A percentile compares a stretch with the other conserved stretches of the same genome.
phyloP scores from a whole-genome alignment of 441 rosid species.

The Populus hybrid region DNA sequence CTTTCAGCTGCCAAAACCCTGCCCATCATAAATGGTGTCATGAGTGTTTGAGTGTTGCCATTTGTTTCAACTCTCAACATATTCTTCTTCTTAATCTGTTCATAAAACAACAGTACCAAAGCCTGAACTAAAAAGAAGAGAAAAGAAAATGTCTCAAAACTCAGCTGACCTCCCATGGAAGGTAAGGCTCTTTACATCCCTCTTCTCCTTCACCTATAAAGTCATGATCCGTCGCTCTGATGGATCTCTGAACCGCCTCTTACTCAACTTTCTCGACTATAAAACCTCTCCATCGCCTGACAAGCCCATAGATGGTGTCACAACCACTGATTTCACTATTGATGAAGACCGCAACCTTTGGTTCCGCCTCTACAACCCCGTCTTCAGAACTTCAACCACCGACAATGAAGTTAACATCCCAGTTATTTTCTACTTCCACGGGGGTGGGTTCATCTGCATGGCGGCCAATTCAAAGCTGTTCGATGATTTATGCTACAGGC shows the following conservation, averaged over 20 bases:
- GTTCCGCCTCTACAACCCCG: conserved; percentile 63
- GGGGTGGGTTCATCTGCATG: conserved; percentile 66
- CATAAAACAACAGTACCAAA: too few species aligned
- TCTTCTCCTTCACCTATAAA: neutral
- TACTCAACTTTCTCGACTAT: conserved; percentile 40
- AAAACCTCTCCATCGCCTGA: conserved; percentile 35
- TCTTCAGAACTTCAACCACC: neutral
- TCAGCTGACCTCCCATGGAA: neutral
- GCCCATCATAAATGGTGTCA: too few species aligned
- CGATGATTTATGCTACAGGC: conserved; percentile 51
- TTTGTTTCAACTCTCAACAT: too few species aligned
- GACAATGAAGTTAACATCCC: conserved; percentile 30
- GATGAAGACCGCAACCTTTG: conserved; percentile 54
- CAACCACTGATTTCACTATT: conserved; percentile 45
- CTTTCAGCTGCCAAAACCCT: too few species aligned
- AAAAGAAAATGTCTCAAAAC: neutral
- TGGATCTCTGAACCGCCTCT: conserved; percentile 53
- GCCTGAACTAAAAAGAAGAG: neutral
- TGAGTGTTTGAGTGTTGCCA: too few species aligned
- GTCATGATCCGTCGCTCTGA: conserved; percentile 26
- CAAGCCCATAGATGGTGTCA: conserved; percentile 37
- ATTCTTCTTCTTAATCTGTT: too few species aligned
- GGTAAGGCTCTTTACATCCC: neutral
- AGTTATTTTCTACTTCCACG: conserved; percentile 62
- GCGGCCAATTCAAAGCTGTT: conserved; percentile 36